A percentile compares a stretch with the other conserved stretches of the same genome.
Evolutionary conservation across 2,329 filamentous ascomycete genomes (phyloP).

Genomic region (Boeremia lycopersici): DNA sequence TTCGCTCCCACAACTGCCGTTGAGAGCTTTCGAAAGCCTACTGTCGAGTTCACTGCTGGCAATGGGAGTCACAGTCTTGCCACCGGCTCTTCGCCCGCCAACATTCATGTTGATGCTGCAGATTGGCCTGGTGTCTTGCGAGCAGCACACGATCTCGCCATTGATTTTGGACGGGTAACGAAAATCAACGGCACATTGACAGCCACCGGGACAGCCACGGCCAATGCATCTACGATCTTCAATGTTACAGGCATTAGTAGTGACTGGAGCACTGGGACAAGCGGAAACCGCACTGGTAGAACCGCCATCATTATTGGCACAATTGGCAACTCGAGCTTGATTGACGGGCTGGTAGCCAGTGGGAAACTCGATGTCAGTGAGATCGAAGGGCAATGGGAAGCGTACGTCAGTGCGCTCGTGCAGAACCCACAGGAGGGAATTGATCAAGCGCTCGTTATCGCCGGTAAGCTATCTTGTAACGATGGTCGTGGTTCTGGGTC

Average conservation of each 20-base stretch:
- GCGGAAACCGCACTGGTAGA: constrained; percentile 23
- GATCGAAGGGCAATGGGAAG: constrained; percentile 71
- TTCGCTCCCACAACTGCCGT: constrained; percentile 36
- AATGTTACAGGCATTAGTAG: constrained; percentile 49
- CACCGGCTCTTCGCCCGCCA: constrained; percentile 36
- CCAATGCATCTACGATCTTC: constrained; percentile 51
- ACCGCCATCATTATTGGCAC: constrained; percentile 70
- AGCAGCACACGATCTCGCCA: constrained; percentile 69
- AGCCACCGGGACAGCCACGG: constrained; percentile 60
- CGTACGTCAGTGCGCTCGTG: constrained; percentile 66
- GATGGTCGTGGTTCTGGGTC: not conserved
- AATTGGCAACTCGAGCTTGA: constrained; percentile 66
- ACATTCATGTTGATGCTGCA: constrained; percentile 42
- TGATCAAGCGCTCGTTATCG: constrained; percentile 67
- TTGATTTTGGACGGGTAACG: constrained; percentile 74
- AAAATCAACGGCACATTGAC: constrained; percentile 64
- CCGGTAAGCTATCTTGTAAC: constrained; percentile 47
- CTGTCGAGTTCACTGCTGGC: constrained; percentile 54
- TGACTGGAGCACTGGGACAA: constrained; percentile 41
- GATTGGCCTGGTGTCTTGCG: constrained; percentile 73
- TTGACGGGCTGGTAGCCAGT: constrained; percentile 62
- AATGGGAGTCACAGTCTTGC: constrained; percentile 45
- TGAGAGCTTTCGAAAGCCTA: constrained; percentile 55
- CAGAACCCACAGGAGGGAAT: constrained; percentile 63
- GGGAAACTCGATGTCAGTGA: constrained; percentile 63